Evolutionary conservation across 139 green algal genomes (phyloP), one percentile per base, ranked within the genome.

Genomic region (Chlorella sorokiniana): DNA sequence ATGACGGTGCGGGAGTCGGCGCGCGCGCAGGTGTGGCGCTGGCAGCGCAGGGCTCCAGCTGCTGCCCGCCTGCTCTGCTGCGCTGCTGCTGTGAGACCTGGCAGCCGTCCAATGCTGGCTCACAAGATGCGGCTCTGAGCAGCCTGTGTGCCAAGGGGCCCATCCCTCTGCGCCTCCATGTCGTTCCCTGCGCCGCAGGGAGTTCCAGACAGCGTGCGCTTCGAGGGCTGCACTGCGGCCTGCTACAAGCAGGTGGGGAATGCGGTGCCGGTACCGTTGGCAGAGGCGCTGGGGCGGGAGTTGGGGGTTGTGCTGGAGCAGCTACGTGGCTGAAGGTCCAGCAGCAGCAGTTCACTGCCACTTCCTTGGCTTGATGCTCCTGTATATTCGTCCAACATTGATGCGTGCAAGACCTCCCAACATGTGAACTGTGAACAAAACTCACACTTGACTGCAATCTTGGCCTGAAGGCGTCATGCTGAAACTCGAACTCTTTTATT

Each of bases 201-300:
- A 18, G 35, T 78, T 10, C 71, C 71, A 8, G 71, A 78, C 48
- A 44, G 52, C 10, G 71, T 78, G 0, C 27, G 27, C 1, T 78
- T 78, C 27, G 14, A 20, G 3, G 71, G 71, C 71, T 48, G 6
- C 8, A 9, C 10, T 4, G 31, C 35, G 23, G 48, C 37, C 45
- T 44, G 33, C 33, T 78, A 78, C 71, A 78, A 48, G 48, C 71
- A 78, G 71, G 71, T 78, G 33, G 71, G 71, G 31, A 78, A 78
- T 22, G 71, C 71, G 25, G 71, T 78, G 48, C 71, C 71, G 71
- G 41, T 31, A n/a, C 71, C 71, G 33, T 48, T 78, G 71, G 71
- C 71, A 1, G 48, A 31, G 20, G 71, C 71, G 0, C 9, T 78
- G 20, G 71, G 71, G 8, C 48, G 71, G 8, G 71, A 78, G 71